A percentile compares a stretch with the other conserved stretches of the same genome.
phyloP scores from a whole-genome alignment of 2,329 filamentous ascomycete species.

The Raffaelea albimanens region DNA sequence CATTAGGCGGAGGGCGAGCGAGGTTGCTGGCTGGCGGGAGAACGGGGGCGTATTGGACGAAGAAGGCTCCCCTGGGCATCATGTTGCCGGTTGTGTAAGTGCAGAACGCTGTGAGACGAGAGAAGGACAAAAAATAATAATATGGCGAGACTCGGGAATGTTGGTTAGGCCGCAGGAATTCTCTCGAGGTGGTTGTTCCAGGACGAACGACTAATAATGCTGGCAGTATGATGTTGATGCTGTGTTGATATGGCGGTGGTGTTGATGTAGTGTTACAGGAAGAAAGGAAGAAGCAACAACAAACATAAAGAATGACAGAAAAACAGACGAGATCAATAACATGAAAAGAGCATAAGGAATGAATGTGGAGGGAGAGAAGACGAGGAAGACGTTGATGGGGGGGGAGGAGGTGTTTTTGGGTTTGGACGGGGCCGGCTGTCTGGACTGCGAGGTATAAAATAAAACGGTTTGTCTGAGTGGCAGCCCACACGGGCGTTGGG shows the following conservation, averaged over 20 bases:
- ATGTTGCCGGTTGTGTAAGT: no score
- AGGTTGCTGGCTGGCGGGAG: no score
- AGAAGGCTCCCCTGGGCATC: no score
- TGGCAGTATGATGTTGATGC: not conserved
- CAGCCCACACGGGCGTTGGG: slow-evolving; percentile 5
- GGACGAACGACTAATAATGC: no score
- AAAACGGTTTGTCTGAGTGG: slow-evolving; percentile 12
- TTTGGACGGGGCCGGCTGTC: not conserved
- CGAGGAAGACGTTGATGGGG: slow-evolving; percentile 1
- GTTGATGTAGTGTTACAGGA: not conserved
- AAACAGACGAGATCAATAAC: slow-evolving; percentile 4
- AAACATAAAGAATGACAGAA: slow-evolving; percentile 2
- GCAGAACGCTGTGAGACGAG: not conserved
- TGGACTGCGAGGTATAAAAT: not conserved
- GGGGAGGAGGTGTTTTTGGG: slow-evolving; percentile 8
- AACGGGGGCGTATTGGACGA: no score
- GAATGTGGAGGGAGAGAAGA: slow-evolving; percentile 3
- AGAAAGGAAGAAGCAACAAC: not conserved
- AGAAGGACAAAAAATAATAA: no score
- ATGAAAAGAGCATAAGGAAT: slow-evolving; percentile 10
- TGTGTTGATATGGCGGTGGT: not conserved
- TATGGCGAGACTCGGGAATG: no score
- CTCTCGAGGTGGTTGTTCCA: no score
- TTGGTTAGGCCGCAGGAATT: no score
- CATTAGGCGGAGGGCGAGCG: no score